These are phyloP conservation scores for Nakataea oryzae DNA, from an alignment of 2,329 filamentous ascomycete genomes.

Conservation along the genomic window DNA sequence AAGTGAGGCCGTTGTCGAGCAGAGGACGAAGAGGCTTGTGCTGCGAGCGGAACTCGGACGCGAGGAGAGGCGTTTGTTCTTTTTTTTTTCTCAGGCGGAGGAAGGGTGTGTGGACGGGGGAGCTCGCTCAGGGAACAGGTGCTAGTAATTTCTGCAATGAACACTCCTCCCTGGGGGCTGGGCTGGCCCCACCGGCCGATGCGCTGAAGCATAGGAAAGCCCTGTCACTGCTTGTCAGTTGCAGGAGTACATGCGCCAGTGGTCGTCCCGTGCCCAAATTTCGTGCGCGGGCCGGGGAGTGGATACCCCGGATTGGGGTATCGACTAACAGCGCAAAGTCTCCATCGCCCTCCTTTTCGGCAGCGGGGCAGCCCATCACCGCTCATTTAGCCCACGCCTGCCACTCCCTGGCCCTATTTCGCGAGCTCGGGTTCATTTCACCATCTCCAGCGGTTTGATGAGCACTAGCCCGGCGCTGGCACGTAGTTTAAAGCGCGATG, in stretches of 20 bases:
- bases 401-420: not conserved
- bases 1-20: not conserved
- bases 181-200: not conserved
- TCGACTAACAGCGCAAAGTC: not conserved
- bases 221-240: not conserved
- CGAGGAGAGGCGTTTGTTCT: not conserved
- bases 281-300: not conserved
- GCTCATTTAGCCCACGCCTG: not conserved
- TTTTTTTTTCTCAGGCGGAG: not conserved
- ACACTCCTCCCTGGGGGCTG: conserved; percentile 1
- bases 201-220: not conserved
- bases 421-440: not conserved
- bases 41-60: conserved; percentile 2
- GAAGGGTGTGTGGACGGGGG: not conserved
- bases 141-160: conserved; percentile 1
- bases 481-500: not conserved
- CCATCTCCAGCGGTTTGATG: not conserved
- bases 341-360: not conserved
- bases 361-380: not conserved
- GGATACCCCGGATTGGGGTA: not conserved
- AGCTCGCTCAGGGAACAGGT: not conserved
- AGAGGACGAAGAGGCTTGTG: not conserved
- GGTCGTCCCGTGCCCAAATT: not conserved
- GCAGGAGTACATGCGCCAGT: not conserved
- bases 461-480: not conserved